phyloP scores from a whole-genome alignment of 441 rosid species.

The Jatropha podagrica region DNA sequence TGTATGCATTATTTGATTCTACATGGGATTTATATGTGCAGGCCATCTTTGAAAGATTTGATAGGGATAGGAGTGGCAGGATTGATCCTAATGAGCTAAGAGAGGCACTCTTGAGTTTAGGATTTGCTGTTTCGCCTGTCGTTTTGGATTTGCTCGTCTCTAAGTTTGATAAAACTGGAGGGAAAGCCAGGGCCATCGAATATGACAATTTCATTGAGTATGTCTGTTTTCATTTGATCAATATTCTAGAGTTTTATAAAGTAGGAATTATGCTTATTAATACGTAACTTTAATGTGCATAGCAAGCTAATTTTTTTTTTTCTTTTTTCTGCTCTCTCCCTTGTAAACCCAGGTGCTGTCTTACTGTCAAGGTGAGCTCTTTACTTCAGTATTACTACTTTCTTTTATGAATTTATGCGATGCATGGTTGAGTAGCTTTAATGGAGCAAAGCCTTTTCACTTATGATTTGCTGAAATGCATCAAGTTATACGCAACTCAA shows the following conservation, averaged over 20 bases:
- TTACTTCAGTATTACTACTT: neutral
- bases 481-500: neutral
- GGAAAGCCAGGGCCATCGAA: constrained; percentile 66
- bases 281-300: neutral
- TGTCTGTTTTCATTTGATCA: constrained; percentile 2
- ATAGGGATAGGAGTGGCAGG: constrained; percentile 75
- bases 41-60: constrained; percentile 76
- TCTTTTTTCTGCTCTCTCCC: neutral
- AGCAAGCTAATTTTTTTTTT: neutral
- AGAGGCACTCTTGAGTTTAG: neutral
- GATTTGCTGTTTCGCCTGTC: constrained; percentile 29
- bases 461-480: neutral
- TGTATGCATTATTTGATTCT: neutral
- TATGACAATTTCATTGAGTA: constrained; percentile 96
- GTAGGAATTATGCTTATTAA: too few relatives aligned
- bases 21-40: constrained; percentile 16
- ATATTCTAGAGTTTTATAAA: too few relatives aligned
- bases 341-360: constrained; percentile 72
- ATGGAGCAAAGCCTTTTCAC: neutral
- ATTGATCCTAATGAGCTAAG: neutral
- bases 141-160: constrained; percentile 75
- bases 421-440: neutral
- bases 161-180: constrained; percentile 82
- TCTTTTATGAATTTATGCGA: neutral
- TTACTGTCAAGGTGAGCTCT: constrained; percentile 78